These are phyloP conservation scores for Protomyces inundatus DNA, from an alignment of 1,139 yeast genomes.

Conservation along the genomic window DNA sequence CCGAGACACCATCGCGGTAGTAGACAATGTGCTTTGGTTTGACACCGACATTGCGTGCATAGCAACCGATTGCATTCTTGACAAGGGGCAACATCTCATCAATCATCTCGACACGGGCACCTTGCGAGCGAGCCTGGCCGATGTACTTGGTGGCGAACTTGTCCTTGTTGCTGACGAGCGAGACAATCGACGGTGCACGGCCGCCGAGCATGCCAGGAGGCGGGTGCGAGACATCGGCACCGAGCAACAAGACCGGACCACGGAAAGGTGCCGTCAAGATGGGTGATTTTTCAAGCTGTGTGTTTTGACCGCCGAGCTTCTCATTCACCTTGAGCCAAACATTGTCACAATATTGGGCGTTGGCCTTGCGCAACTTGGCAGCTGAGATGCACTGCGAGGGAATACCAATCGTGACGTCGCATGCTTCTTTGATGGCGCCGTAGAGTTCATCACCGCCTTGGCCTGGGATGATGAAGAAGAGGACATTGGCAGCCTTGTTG, in stretches of 20 bases:
- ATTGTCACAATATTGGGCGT: slow-evolving; percentile 30
- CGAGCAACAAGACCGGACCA: slow-evolving; percentile 33
- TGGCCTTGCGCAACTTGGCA: slow-evolving; percentile 25
- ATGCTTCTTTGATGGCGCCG: slow-evolving; percentile 26
- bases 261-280: slow-evolving; percentile 27
- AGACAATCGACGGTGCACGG: slow-evolving; percentile 35
- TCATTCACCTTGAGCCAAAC: slow-evolving; percentile 34
- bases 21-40: slow-evolving; percentile 36
- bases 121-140: slow-evolving; percentile 36
- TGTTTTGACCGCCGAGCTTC: slow-evolving; percentile 33
- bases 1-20: slow-evolving; percentile 39
- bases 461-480: slow-evolving; percentile 27
- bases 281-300: not conserved
- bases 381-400: slow-evolving; percentile 29
- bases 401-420: slow-evolving; percentile 28
- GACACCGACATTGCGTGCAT: slow-evolving; percentile 27
- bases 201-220: slow-evolving; percentile 33
- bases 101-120: slow-evolving; percentile 35
- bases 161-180: slow-evolving; percentile 37
- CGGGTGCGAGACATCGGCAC: slow-evolving; percentile 40
- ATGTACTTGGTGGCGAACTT: slow-evolving; percentile 35
- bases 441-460: slow-evolving; percentile 27
- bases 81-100: slow-evolving; percentile 35
- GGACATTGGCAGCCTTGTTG: slow-evolving; percentile 27
- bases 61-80: slow-evolving; percentile 34